phyloP scores from a whole-genome alignment of 129 eudicot species.

The Helichrysum umbraculigerum region DNA sequence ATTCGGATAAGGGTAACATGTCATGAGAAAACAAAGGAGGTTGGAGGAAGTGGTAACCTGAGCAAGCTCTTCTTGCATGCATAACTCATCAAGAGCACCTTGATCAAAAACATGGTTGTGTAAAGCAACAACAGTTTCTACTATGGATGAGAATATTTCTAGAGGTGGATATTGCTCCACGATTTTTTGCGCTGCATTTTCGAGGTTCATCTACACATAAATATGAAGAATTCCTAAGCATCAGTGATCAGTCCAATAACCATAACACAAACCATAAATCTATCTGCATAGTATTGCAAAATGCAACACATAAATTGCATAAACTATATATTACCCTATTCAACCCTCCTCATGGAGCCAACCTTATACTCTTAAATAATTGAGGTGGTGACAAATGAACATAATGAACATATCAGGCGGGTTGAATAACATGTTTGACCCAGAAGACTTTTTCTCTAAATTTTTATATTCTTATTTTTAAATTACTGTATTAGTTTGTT shows the following conservation, averaged over 20 bases:
- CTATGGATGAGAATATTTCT: slow-evolving; percentile 72
- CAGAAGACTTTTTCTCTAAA: neutral
- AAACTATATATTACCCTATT: slow-evolving; percentile 5
- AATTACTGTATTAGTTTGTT: no score
- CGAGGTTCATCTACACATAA: slow-evolving; percentile 53
- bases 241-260: slow-evolving; percentile 7
- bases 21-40: neutral
- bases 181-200: slow-evolving; percentile 60
- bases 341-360: neutral
- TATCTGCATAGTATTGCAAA: slow-evolving; percentile 1
- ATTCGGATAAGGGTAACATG: neutral
- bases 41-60: slow-evolving; percentile 36
- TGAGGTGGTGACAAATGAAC: neutral
- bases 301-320: neutral
- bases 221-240: neutral
- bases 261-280: neutral
- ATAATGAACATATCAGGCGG: neutral
- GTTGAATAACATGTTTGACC: neutral
- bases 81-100: slow-evolving; percentile 38
- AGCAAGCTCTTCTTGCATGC: slow-evolving; percentile 48
- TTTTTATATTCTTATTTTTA: no score
- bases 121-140: slow-evolving; percentile 46
- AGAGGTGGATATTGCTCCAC: slow-evolving; percentile 50
- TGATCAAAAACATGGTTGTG: slow-evolving; percentile 33
- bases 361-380: neutral